phyloP scores from a whole-genome alignment of 768 basidiomycete species.

The Xerocomellus dryophilus region DNA sequence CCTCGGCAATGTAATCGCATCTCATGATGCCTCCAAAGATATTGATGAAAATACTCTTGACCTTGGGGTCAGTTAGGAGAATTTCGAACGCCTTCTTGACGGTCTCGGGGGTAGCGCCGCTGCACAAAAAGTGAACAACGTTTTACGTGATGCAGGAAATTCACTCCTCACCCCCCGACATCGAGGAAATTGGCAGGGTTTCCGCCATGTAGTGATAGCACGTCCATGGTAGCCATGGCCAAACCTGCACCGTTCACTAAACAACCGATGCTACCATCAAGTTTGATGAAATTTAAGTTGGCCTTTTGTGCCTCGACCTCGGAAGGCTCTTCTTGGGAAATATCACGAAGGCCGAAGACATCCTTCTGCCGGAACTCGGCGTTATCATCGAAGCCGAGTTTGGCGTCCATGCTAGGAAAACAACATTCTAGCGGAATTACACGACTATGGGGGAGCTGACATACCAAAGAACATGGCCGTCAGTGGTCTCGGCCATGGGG shows the following conservation, averaged over 20 bases:
- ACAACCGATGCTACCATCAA: constrained; percentile 96
- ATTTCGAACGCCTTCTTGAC: constrained; percentile 99
- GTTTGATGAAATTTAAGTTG: constrained; percentile 97
- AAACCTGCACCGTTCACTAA: constrained; percentile 97
- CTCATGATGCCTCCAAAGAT: constrained; percentile 99
- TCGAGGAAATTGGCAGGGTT: constrained; percentile 99
- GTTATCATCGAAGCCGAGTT: constrained; percentile 99
- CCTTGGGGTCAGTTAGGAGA: constrained; percentile 82
- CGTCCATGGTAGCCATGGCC: constrained; percentile 99
- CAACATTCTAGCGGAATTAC: background rate
- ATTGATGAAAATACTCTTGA: constrained; percentile 99
- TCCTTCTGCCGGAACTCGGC: constrained; percentile 97
- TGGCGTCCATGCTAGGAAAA: constrained; percentile 90
- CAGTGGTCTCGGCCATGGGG: constrained; percentile 88
- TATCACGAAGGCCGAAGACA: constrained; percentile 83
- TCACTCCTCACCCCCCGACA: constrained; percentile 75
- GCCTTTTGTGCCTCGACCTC: constrained; percentile 98
- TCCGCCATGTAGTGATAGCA: constrained; percentile 92
- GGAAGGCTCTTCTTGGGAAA: constrained; percentile 92
- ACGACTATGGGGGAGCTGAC: constrained; percentile 18
- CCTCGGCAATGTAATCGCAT: constrained; percentile 97
- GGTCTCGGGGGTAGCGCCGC: constrained; percentile 97
- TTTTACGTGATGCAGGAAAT: background rate
- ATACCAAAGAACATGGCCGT: constrained; percentile 91
- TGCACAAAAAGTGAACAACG: constrained; percentile 28